Evolutionary conservation across 768 basidiomycete species (phyloP).

Genomic region (Naganishia vaughanmartiniae): DNA sequence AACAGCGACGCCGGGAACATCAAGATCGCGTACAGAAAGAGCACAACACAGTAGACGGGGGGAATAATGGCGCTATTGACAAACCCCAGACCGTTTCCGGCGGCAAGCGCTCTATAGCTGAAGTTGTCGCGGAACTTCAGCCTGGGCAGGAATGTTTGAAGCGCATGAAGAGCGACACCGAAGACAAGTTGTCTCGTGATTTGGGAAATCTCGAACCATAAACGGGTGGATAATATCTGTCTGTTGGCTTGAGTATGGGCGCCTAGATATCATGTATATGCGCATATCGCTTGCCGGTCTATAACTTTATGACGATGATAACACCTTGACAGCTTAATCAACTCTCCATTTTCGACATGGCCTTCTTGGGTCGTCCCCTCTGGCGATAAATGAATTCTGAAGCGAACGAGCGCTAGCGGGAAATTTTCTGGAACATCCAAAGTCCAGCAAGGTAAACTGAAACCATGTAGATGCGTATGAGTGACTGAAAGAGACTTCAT

Average conservation of each 20-base stretch:
- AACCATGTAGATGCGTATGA: too few species aligned
- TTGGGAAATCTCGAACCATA: constrained; percentile 2
- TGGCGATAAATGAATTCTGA: too few species aligned
- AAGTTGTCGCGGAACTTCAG: background rate
- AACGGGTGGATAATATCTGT: background rate
- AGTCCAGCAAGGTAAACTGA: too few species aligned
- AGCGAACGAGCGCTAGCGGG: too few species aligned
- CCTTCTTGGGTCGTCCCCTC: too few species aligned
- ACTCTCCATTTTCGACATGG: too few species aligned
- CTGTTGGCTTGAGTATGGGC: background rate
- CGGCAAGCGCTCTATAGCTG: background rate
- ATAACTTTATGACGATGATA: too few species aligned
- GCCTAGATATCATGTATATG: background rate
- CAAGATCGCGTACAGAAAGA: background rate
- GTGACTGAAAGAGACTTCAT: too few species aligned
- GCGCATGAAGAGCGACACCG: constrained; percentile 10
- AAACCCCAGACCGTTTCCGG: background rate
- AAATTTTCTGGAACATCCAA: too few species aligned
- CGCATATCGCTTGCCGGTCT: background rate
- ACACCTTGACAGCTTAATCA: too few species aligned
- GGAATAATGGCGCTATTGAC: background rate
- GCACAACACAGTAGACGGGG: background rate
- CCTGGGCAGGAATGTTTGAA: background rate
- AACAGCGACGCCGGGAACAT: background rate
- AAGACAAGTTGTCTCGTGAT: background rate